Conservation (phyloP, 345 rosid species). For the Reutealis trisperma region DNA sequence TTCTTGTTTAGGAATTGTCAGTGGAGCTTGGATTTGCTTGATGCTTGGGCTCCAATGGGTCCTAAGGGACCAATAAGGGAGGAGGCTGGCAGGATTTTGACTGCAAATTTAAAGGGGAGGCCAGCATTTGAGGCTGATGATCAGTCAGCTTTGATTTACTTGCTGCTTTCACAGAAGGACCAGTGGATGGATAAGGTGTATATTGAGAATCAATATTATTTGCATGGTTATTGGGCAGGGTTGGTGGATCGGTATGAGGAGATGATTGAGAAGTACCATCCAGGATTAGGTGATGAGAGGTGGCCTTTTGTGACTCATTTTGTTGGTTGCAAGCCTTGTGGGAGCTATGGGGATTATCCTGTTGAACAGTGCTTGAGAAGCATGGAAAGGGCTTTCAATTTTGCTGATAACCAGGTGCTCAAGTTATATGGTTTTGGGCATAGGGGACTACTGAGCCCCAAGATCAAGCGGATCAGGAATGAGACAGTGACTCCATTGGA, state of each 20-base stretch:
- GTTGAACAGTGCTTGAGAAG: constrained; percentile 82
- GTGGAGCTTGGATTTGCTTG: constrained; percentile 92
- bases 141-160: constrained; percentile 89
- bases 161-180: constrained; percentile 77
- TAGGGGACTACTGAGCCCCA: constrained; percentile 87
- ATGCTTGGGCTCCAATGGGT: constrained; percentile 97
- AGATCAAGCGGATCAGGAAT: constrained; percentile 84
- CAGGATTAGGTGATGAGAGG: constrained; percentile 92
- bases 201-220: constrained; percentile 84
- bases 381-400: constrained; percentile 96
- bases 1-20: constrained; percentile 89
- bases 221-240: constrained; percentile 95
- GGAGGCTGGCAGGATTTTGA: constrained; percentile 87
- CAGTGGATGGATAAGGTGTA: constrained; percentile 86
- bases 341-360: constrained; percentile 93
- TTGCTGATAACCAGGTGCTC: constrained; percentile 93
- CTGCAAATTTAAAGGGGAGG: constrained; percentile 80
- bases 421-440: constrained; percentile 86
- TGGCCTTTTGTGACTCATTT: constrained; percentile 97
- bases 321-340: constrained; percentile 96
- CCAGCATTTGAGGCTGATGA: constrained; percentile 94
- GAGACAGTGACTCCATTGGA: constrained; percentile 73
- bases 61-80: constrained; percentile 84
- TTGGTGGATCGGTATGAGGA: constrained; percentile 91
- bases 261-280: constrained; percentile 93